Base-by-base conservation (phyloP, 2,329 filamentous ascomycete genomes). In the Pezicula carpinea region DNA sequence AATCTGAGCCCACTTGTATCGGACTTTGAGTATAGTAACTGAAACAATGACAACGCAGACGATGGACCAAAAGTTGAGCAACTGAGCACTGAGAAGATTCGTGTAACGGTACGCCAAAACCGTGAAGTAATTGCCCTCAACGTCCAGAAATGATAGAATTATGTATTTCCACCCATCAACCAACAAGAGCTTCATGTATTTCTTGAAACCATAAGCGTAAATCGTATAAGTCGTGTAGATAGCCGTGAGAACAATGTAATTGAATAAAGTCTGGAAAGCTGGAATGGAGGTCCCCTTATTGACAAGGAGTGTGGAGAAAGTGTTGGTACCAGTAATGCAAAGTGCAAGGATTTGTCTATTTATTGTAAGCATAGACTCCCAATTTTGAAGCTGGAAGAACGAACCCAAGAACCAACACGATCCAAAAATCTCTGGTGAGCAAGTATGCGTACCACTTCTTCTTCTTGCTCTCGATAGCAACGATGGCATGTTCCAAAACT, bases 21-120 rank as follows among this genome's bases (percentile, higher is more conserved):
- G 87, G 38, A 99, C 93, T 56, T 77, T 79, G 48, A 99, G 80
- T 58, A 96, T 74, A 53, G 83, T 56, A 69, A 95, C 91, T 22
- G 89, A 96, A 55, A 96, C 71, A 51, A 87, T 64, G 17, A 97
- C 89, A 18, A 99, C 93, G 53, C 92, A 83, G 43, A 95, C 88
- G 57, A 99, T 97, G 58, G 91, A 88, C 92, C 92, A 97, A 72
- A 97, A 97, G 76, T 96, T 96, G 71, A 99, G 89, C 44, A 99
- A 79, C 74, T 97, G 91, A 14, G 90, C 90, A 17, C 87, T 93
- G 41, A 97, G 77, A 58, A 96, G 85, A 61, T 91, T 96, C 46
- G 92, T 96, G 74, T 95, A 83, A 35, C 86, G 79, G 72, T 97
- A 99, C 5, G 92, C 93, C 42, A 96, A 77, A 43, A 99, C 92